Evolutionary conservation across 768 basidiomycete species (phyloP), one percentile per base, ranked within the genome.

Genomic region (Naganishia vishniacii): DNA sequence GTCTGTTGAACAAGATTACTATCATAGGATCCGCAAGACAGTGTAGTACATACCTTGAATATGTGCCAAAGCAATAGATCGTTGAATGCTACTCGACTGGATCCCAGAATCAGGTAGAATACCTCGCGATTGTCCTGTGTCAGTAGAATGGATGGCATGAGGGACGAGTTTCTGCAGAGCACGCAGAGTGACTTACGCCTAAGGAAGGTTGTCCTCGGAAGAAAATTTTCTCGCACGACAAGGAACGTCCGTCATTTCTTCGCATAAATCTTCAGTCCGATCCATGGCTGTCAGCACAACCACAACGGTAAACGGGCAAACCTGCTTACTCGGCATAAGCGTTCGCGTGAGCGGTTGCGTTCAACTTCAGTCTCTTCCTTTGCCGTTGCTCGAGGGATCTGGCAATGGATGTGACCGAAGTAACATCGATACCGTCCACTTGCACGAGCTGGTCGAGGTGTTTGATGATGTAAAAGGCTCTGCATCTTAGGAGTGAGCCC

Each of bases 271-370:
- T 71, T 46, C 1, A n/a, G 29, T 20, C 26, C 25, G 15, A 47
- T 63, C 64, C 66, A 60, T 31, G 7, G 49, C 16, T n/a, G 3
- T 34, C 20, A 25, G n/a, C n/a, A n/a, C n/a, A n/a, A n/a, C n/a
- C n/a, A n/a, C n/a, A n/a, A n/a, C n/a, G n/a, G n/a, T n/a, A n/a
- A n/a, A n/a, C n/a, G n/a, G n/a, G n/a, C n/a, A n/a, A n/a, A n/a
- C n/a, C n/a, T n/a, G n/a, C 73, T 60, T 42, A 75, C 72, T 75
- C 74, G 16, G 72, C 69, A 47, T 71, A 75, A 2, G 67, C 67
- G 37, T 71, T 65, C 3, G 68, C 41, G 18, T 68, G 58, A 12
- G 69, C 64, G 12, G 68, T 53, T 4, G 70, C 45, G 37, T 49
- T 68, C 53, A 73, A 40, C 15, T 48, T 61, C 9, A 49, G 32